Evolutionary conservation across 257 asterid genomes (phyloP), one percentile per base, ranked within the genome.

Genomic region (Agastache rugosa): DNA sequence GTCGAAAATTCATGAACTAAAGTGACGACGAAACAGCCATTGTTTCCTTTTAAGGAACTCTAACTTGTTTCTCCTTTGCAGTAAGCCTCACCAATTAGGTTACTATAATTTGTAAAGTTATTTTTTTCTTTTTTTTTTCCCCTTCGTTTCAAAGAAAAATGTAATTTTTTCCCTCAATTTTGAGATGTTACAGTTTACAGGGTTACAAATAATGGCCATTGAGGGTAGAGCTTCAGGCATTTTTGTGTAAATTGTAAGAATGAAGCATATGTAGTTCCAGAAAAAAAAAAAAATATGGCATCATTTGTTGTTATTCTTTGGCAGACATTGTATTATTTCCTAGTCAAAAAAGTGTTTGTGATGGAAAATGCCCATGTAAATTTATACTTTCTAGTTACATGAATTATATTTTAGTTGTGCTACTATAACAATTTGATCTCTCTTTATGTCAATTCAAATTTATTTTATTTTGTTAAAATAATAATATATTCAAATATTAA

Each of bases 1-100:
- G 99, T 83, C 67, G 98, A 69, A 95, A 91, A 80, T 95, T 85
- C 93, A 95, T 95, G 97, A 90, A 95, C 82, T 92, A 89, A 37
- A 91, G 77, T 66, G 73, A 42, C 14, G 55, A 64, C 53, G 19
- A 54, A 48, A 74, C 41, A 69, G 69, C 66, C 74, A 72, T 80
- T 85, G 81, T 77, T 81, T 83, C 84, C 77, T 82, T 79, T 27
- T 67, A 69, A 75, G 85, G 83, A 71, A 80, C 55, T 72, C 27
- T 12, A 85, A 83, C 83, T 69, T 12, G 29, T 53, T 66, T 63
- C 20, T 59, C 69, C 34, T 59, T 77, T 68, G 74, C 72, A 59
- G 74, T 72, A 58, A 74, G 79, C 79, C 83, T 83, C 85, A 82
- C 77, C 60, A 23, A 12, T 65, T 66, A 83, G 84, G 79, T 67